Conservation (phyloP, 2,329 filamentous ascomycete genomes). For the Sclerotinia nivalis region DNA sequence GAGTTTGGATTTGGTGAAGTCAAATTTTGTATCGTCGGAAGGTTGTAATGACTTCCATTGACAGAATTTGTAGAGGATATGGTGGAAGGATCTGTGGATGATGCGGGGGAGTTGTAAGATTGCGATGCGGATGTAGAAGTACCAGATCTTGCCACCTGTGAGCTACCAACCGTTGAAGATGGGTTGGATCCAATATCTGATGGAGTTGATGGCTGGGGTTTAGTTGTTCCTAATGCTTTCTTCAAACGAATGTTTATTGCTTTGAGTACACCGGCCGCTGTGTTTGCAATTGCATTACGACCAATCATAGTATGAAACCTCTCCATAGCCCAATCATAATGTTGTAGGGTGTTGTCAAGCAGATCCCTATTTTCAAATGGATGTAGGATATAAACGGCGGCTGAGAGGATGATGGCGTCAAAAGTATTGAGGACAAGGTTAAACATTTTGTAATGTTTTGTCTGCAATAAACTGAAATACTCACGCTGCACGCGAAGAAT, state of each 20-base stretch:
- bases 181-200: constrained; percentile 26
- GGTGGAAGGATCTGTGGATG: constrained; percentile 17
- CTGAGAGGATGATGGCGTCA: constrained; percentile 62
- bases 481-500: constrained; percentile 58
- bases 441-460: constrained; percentile 55
- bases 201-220: constrained; percentile 18
- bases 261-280: constrained; percentile 56
- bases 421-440: constrained; percentile 64
- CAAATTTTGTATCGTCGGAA: constrained; percentile 38
- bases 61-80: constrained; percentile 7
- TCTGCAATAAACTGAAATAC: constrained; percentile 50
- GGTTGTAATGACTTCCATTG: constrained; percentile 29
- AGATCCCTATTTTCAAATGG: constrained; percentile 55
- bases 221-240: constrained; percentile 43
- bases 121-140: constrained; percentile 12
- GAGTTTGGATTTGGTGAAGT: constrained; percentile 24
- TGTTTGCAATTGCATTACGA: constrained; percentile 54
- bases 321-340: constrained; percentile 61
- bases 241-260: constrained; percentile 57
- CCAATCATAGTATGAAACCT: constrained; percentile 58
- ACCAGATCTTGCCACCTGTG: constrained; percentile 10
- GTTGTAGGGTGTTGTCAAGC: constrained; percentile 51
- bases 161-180: constrained; percentile 21
- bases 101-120: constrained; percentile 18
- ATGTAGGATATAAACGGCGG: constrained; percentile 62